Evolutionary conservation across 2,329 filamentous ascomycete genomes (phyloP), one percentile per base, ranked within the genome.

Genomic region (Fusarium pseudonygamai): DNA sequence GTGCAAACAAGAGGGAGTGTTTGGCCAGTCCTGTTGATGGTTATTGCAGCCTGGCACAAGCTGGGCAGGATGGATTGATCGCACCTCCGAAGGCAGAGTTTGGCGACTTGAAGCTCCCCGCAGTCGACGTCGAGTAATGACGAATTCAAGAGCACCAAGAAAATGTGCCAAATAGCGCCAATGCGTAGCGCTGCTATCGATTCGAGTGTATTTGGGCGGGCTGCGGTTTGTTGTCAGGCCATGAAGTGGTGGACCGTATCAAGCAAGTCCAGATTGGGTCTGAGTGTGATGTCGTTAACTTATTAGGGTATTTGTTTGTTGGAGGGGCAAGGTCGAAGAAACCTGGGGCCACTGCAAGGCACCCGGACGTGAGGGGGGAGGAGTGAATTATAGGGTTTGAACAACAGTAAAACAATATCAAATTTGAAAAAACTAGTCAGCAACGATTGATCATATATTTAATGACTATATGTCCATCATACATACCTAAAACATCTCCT

Each of bases 311-410:
- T 40, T 39, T 37, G 32, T 52, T 22, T 69, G 71, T 71, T 76
- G 63, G 75, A 77, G 75, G 75, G 75, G 75, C 73, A 77, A 37
- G 32, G 49, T 26, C 52, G 57, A 64, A 53, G 40, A 42, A 56
- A 60, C 53, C 62, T 39, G 73, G 74, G 73, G 74, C 34, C 24
- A 7, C 49, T 28, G 20, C 24, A 53, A 7, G 32, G 34, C 30
- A 15, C 34, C 50, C 15, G 14, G 24, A 28, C 13, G 10, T 26
- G 49, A 26, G 47, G 47, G 49, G 20, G 37, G 37, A 39, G 24
- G 37, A 37, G 37, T 28, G n/a, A 22, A 26, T 53, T 53, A 28
- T 28, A 39, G 16, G 24, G 15, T 24, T 53, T 28, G 7, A 28
- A 26, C 20, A 53, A n/a, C 18, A 53, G 10, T 37, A 53, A 28